A percentile compares a stretch with the other conserved stretches of the same genome.
Evolutionary conservation across 164 flowering plant species (phyloP).

Genomic region (Cinnamomum chago): DNA sequence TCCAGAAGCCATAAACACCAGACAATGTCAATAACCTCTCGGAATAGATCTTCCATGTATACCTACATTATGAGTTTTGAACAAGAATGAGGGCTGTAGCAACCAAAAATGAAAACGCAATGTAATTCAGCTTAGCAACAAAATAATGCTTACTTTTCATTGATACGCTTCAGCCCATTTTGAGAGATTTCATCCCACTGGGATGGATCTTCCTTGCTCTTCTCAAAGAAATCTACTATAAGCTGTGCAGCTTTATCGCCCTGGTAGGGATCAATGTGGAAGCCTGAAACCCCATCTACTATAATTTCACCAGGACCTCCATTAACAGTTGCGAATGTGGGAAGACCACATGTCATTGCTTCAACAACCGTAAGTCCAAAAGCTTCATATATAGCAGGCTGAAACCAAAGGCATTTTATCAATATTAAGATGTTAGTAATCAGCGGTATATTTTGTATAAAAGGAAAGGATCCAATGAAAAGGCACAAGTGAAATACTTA

Average conservation of each 20-base stretch:
- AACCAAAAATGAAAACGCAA: not conserved
- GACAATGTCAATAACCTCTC: conserved; percentile 80
- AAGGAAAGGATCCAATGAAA: not conserved
- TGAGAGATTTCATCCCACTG: conserved; percentile 78
- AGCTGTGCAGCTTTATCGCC: conserved; percentile 85
- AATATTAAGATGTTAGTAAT: not conserved
- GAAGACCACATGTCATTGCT: conserved; percentile 96
- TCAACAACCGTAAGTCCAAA: conserved; percentile 95
- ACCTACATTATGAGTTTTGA: conserved; percentile 34
- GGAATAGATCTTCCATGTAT: conserved; percentile 93
- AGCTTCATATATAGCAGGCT: conserved; percentile 94
- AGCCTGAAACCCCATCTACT: conserved; percentile 88
- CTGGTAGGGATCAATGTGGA: conserved; percentile 94
- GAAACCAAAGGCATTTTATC: not conserved
- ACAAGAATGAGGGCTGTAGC: not conserved
- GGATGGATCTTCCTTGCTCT: conserved; percentile 63
- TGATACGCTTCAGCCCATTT: conserved; percentile 71
- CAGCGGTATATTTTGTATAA: not conserved
- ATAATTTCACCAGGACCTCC: conserved; percentile 98
- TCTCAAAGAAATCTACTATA: conserved; percentile 72
- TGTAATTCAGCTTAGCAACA: not conserved
- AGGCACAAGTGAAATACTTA: not conserved
- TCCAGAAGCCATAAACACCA: conserved; percentile 97
- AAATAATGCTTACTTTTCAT: conserved; percentile 63
- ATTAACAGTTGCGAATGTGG: conserved; percentile 85